Evolutionary conservation across 1,139 yeast genomes (phyloP), one percentile per base, ranked within the genome.

Genomic region (Magnusiomyces tetraspermus): DNA sequence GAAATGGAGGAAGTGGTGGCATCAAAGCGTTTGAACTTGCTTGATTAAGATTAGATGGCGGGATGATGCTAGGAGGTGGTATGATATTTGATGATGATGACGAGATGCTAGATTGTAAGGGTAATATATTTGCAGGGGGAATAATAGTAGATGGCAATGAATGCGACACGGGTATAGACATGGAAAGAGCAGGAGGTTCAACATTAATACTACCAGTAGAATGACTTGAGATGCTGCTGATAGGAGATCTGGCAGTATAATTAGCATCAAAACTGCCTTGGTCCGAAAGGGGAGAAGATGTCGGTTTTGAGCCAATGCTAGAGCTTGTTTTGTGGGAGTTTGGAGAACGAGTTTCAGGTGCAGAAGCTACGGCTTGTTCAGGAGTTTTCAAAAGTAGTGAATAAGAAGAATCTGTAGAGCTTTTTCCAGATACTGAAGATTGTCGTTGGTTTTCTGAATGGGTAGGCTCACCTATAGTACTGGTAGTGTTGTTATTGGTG

Each of bases 1-100:
- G 48, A 19, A 45, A 45, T n/a, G 48, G 48, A 2, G 48, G 28
- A 30, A 43, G 46, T 2, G 42, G 42, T 10, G 42, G 24, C 8
- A n/a, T 24, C 42, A 38, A 38, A 19, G 17, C 21, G 42, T 15
- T 38, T 10, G 8, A 6, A 13, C 24, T 10, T 5, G 21, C 24
- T 4, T n/a, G 23, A 15, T 8, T 42, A 24, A 21, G 11, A 36
- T 6, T 30, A 15, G 23, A 26, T 26, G 36, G 36, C 22, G 46
- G 23, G 5, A 19, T 22, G 3, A 3, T 13, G 46, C 11, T 42
- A 23, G 45, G 31, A 22, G 36, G 46, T 22, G 31, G 21, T 28
- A 17, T 43, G n/a, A 17, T 26, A 43, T n/a, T 26, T 19, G 46
- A 15, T 8, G 19, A 15, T 8, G 19, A 24, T 26, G 46, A 23